Conservation (phyloP, 176 grass and related monocot genomes). For the Triticum timopheevii region DNA sequence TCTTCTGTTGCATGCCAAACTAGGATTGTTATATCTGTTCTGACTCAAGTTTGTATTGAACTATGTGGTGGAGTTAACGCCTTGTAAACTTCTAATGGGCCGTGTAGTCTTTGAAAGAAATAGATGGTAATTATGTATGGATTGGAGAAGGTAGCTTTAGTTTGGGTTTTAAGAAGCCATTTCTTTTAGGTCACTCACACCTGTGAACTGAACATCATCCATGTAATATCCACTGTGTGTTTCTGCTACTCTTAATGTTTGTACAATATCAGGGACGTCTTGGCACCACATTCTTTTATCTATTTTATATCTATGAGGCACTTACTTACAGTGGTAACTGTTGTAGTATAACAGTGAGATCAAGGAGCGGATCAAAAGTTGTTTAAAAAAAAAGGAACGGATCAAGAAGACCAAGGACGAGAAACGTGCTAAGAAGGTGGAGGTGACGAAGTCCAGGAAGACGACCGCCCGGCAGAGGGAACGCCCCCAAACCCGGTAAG, state of each 20-base stretch:
- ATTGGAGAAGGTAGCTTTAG: no score
- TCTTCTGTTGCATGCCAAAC: neutral
- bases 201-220: neutral
- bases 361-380: neutral
- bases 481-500: conserved; percentile 35
- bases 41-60: no score
- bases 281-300: neutral
- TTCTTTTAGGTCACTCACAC: no score
- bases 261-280: neutral
- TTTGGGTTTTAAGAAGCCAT: no score
- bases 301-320: neutral
- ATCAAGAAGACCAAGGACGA: conserved; percentile 68
- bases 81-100: no score
- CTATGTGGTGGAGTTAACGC: no score
- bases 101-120: no score
- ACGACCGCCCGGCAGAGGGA: neutral
- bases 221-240: neutral
- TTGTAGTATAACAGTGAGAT: conserved; percentile 37
- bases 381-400: conserved; percentile 7
- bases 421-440: conserved; percentile 53
- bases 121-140: no score
- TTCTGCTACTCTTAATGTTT: neutral
- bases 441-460: conserved; percentile 11
- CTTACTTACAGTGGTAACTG: neutral
- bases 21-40: neutral